phyloP scores from a whole-genome alignment of 352 stramenopile genomes.

The Phytophthora crassamura region DNA sequence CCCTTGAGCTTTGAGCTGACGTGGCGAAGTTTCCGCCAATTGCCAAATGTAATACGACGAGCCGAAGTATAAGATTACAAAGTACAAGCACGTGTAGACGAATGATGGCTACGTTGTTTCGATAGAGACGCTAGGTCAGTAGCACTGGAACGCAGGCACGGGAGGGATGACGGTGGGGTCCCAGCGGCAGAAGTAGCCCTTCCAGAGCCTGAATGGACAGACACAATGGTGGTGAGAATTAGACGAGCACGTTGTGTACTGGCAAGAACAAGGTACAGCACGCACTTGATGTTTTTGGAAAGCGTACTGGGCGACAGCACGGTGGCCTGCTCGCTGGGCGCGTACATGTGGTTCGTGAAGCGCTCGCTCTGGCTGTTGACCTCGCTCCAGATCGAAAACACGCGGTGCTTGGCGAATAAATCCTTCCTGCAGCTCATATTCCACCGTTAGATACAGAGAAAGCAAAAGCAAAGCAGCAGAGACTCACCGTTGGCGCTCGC shows the following conservation, averaged over 20 bases:
- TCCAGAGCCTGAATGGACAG: constrained; percentile 66
- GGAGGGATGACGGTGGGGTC: constrained; percentile 81
- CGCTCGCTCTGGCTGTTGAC: constrained; percentile 74
- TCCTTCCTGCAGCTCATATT: constrained; percentile 56
- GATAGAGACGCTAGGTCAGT: constrained; percentile 42
- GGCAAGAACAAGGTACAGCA: constrained; percentile 6
- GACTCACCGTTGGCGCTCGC: constrained; percentile 86
- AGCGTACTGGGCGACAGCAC: constrained; percentile 77
- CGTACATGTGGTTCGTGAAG: constrained; percentile 76
- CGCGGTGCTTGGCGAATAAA: constrained; percentile 77
- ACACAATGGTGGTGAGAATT: constrained; percentile 1
- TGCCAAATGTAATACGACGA: constrained; percentile 13
- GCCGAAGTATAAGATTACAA: constrained; percentile 20
- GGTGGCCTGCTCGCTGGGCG: constrained; percentile 47
- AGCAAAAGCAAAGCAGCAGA: neutral
- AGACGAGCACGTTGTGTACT: neutral
- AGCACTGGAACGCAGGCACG: constrained; percentile 72
- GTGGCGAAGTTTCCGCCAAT: constrained; percentile 1
- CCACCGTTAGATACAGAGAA: constrained; percentile 14
- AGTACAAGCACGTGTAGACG: too few species aligned
- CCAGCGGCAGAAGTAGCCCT: constrained; percentile 88
- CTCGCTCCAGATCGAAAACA: constrained; percentile 84
- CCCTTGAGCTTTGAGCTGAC: constrained; percentile 13
- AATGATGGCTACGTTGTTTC: neutral
- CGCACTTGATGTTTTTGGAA: constrained; percentile 91